phyloP scores from a whole-genome alignment of 257 asterid genomes.

The Asclepias syriaca region DNA sequence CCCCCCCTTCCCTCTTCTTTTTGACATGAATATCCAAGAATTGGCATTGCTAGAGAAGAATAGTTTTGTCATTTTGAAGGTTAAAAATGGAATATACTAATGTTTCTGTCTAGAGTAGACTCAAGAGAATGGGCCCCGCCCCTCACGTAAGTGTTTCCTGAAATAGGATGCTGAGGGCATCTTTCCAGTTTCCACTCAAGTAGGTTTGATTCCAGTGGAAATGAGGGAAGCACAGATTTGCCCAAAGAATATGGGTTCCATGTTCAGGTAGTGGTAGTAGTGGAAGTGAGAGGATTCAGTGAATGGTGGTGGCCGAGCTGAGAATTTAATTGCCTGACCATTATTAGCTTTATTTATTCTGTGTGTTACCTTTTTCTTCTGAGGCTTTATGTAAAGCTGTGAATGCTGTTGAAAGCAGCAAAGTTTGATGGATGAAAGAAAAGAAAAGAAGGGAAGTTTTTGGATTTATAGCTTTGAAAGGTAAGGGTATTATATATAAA shows the following conservation, averaged over 20 bases:
- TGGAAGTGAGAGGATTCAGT: neutral
- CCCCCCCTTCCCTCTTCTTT: neutral
- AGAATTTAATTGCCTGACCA: conserved; percentile 1
- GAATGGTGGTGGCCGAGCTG: neutral
- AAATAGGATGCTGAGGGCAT: conserved; percentile 3
- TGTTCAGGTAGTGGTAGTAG: neutral
- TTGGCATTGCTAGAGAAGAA: neutral
- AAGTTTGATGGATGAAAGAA: neutral
- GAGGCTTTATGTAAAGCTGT: conserved; percentile 17
- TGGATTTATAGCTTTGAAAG: too few relatives aligned
- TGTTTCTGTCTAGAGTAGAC: too few relatives aligned
- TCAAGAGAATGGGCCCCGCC: neutral
- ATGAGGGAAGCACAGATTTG: neutral
- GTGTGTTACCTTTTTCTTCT: conserved; percentile 4
- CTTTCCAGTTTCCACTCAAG: neutral
- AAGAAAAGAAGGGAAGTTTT: too few relatives aligned
- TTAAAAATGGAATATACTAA: neutral
- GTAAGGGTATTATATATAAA: neutral
- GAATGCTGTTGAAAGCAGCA: conserved; percentile 1
- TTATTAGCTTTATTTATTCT: conserved; percentile 25
- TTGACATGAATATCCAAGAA: neutral
- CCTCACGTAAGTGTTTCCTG: neutral
- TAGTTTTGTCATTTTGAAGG: neutral
- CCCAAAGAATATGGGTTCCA: conserved; percentile 9
- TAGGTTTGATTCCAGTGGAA: neutral